A percentile compares a stretch with the other conserved stretches of the same genome.
phyloP scores from a whole-genome alignment of 148 eudicot species.

The Pharnaceum exiguum region DNA sequence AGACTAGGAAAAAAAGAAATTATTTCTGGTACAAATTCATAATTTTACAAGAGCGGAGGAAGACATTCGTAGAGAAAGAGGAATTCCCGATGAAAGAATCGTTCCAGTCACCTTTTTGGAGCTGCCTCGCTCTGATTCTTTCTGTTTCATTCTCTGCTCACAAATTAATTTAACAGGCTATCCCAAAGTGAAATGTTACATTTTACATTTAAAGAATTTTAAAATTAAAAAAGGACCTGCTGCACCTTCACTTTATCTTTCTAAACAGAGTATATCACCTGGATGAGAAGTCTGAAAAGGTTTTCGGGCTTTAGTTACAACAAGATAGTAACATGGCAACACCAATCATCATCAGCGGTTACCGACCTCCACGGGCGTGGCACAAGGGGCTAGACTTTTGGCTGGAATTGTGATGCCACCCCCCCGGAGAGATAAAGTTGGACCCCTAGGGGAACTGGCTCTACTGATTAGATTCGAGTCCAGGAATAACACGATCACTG shows the following conservation, averaged over 20 bases:
- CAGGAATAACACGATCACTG: conserved; percentile 48
- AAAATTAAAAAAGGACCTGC: conserved; percentile 22
- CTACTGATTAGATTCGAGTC: conserved; percentile 47
- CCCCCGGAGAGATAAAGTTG: conserved; percentile 46
- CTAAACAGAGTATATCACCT: conserved; percentile 20
- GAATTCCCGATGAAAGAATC: conserved; percentile 9
- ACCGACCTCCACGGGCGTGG: conserved; percentile 22
- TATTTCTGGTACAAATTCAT: too few species aligned
- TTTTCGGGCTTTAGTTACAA: conserved; percentile 22
- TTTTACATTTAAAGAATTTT: conserved; percentile 25
- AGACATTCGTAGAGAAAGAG: neutral
- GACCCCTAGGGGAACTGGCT: conserved; percentile 41
- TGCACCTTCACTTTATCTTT: conserved; percentile 22
- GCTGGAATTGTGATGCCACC: conserved; percentile 39
- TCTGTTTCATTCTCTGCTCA: conserved; percentile 15
- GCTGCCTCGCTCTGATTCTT: conserved; percentile 11
- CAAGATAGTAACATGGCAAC: conserved; percentile 8
- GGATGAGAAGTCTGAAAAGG: conserved; percentile 16
- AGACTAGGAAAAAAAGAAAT: too few species aligned
- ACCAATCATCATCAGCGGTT: conserved; percentile 17
- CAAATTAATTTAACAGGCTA: conserved; percentile 16
- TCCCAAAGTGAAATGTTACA: conserved; percentile 21
- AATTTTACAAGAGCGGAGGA: neutral
- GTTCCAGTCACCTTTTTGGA: neutral
- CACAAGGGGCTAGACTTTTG: conserved; percentile 36